Evolutionary conservation across 495 filamentous ascomycete species (phyloP).

Genomic region (Aspergillus cristatus): DNA sequence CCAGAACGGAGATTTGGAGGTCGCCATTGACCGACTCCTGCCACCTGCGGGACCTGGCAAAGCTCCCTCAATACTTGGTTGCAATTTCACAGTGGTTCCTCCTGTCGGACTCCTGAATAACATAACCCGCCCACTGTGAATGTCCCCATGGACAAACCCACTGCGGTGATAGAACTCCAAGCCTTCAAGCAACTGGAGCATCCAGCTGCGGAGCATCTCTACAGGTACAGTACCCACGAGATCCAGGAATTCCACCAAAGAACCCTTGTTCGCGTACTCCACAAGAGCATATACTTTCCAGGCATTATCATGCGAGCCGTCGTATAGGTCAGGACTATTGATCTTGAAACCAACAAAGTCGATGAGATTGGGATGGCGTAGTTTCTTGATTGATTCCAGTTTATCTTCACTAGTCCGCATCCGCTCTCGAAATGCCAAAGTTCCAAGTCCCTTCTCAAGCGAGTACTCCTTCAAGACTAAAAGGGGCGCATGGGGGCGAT

Average conservation of each 20-base stretch:
- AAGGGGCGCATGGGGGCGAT: slow-evolving; percentile 40
- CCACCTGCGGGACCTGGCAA: slow-evolving; percentile 20
- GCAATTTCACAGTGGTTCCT: slow-evolving; percentile 36
- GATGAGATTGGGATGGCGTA: slow-evolving; percentile 69
- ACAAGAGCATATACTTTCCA: slow-evolving; percentile 82
- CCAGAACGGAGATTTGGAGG: slow-evolving; percentile 74
- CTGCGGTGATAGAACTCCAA: slow-evolving; percentile 78
- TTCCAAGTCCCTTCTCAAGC: slow-evolving; percentile 25
- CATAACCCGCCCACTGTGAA: slow-evolving; percentile 70
- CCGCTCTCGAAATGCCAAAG: slow-evolving; percentile 44
- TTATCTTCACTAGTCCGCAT: slow-evolving; percentile 60
- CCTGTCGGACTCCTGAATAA: slow-evolving; percentile 38
- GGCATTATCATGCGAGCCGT: slow-evolving; percentile 21
- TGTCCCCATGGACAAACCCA: slow-evolving; percentile 68
- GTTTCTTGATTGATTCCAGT: slow-evolving; percentile 60
- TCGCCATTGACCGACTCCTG: slow-evolving; percentile 35
- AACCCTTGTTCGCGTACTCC: slow-evolving; percentile 71
- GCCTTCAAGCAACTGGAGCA: slow-evolving; percentile 81
- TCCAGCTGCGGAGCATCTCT: slow-evolving; percentile 71
- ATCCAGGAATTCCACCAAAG: slow-evolving; percentile 71
- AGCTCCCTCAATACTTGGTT: slow-evolving; percentile 33
- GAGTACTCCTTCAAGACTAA: slow-evolving; percentile 58
- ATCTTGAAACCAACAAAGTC: slow-evolving; percentile 78
- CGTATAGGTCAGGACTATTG: slow-evolving; percentile 24
- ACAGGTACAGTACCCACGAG: slow-evolving; percentile 63